phyloP scores from a whole-genome alignment of 805 yeast species.

The Monosporozyma siamensis region DNA sequence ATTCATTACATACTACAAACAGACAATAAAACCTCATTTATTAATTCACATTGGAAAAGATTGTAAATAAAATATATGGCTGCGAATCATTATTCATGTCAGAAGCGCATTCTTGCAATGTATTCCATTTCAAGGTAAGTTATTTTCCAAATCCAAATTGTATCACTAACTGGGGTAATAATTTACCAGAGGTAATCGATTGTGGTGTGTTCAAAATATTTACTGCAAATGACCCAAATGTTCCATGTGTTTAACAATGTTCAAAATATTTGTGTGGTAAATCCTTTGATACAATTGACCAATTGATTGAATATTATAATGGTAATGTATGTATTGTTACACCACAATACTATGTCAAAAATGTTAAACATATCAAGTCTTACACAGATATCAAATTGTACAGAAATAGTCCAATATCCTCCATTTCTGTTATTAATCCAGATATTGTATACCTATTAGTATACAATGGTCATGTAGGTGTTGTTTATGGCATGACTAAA shows the following conservation, averaged over 20 bases:
- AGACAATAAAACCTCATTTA: no score
- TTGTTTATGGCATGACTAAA: no score
- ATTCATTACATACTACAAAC: no score
- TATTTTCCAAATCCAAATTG: neutral
- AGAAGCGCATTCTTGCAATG: neutral
- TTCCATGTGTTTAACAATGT: neutral
- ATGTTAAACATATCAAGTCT: neutral
- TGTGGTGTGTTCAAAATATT: slow-evolving; percentile 1
- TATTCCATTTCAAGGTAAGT: neutral
- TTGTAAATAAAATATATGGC: no score
- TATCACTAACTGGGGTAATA: neutral
- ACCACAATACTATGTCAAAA: neutral
- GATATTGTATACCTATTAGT: no score
- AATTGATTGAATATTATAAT: neutral
- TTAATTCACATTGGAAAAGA: no score
- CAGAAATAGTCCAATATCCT: no score
- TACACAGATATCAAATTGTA: neutral
- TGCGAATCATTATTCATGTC: no score
- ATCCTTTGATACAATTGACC: neutral
- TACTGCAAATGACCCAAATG: neutral
- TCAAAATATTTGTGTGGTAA: neutral
- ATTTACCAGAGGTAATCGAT: neutral
- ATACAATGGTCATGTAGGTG: no score
- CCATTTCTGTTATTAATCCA: no score
- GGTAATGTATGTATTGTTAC: neutral